A percentile compares a stretch with the other conserved stretches of the same genome.
These are phyloP conservation scores for Amphirosellinia nigrospora DNA, from an alignment of 495 filamentous ascomycete genomes.

Conservation along the genomic window DNA sequence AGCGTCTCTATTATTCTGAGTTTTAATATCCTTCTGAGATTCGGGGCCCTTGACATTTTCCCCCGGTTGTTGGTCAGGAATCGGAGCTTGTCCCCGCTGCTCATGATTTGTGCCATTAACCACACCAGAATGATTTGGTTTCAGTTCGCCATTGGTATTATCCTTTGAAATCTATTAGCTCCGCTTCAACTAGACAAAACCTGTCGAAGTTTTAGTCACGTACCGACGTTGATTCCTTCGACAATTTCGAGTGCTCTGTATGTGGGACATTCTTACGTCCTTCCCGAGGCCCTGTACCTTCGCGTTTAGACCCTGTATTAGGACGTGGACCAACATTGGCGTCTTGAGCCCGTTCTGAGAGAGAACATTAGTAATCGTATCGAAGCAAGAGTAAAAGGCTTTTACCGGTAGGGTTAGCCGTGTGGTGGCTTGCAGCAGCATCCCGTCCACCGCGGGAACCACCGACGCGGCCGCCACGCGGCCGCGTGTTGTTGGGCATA, in stretches of 20 bases:
- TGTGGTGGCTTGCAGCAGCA: slow-evolving; percentile 39
- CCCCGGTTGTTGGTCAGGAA: slow-evolving; percentile 29
- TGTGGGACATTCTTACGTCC: slow-evolving; percentile 31
- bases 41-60: slow-evolving; percentile 29
- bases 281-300: slow-evolving; percentile 49
- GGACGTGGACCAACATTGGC: slow-evolving; percentile 23
- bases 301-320: slow-evolving; percentile 51
- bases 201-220: slow-evolving; percentile 7
- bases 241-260: slow-evolving; percentile 23
- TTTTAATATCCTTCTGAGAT: slow-evolving; percentile 30
- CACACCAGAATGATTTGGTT: slow-evolving; percentile 29
- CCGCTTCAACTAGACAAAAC: background rate
- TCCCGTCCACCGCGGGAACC: slow-evolving; percentile 61
- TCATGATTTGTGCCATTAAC: slow-evolving; percentile 28
- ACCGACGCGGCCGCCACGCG: slow-evolving; percentile 61
- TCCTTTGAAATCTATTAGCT: slow-evolving; percentile 25
- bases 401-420: slow-evolving; percentile 28
- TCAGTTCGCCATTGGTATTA: slow-evolving; percentile 31
- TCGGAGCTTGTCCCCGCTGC: slow-evolving; percentile 14
- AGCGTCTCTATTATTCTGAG: slow-evolving; percentile 29
- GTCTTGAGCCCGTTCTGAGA: slow-evolving; percentile 37
- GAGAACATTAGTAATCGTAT: slow-evolving; percentile 21
- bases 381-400: background rate
- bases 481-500: slow-evolving; percentile 62
- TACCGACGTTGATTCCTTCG: slow-evolving; percentile 33